These are phyloP conservation scores for Skeletonema marinoi DNA, from an alignment of 108 stramenopile species.

Conservation along the genomic window DNA sequence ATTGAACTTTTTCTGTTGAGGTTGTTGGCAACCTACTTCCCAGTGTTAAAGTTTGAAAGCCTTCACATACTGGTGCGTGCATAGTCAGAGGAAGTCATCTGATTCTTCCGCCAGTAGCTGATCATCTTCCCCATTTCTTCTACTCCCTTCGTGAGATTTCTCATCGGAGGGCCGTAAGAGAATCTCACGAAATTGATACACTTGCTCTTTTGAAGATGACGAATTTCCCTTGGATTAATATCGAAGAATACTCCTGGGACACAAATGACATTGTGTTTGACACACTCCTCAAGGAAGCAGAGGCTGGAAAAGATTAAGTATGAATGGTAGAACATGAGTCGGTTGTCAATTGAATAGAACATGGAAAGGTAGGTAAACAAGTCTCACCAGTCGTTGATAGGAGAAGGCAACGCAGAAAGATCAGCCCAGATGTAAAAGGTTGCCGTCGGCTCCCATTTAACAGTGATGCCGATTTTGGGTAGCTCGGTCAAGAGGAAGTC, in stretches of 20 bases:
- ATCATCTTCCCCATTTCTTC: conserved; percentile 40
- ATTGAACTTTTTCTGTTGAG: no score
- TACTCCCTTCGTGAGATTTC: conserved; percentile 33
- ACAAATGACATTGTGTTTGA: conserved; percentile 44
- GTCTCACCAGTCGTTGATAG: conserved; percentile 10
- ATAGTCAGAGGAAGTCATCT: neutral
- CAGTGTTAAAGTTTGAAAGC: neutral
- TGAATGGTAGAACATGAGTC: neutral
- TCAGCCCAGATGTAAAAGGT: conserved; percentile 58
- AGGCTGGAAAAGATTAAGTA: conserved; percentile 12
- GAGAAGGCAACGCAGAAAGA: conserved; percentile 28
- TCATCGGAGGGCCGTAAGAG: conserved; percentile 44
- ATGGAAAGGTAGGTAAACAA: neutral
- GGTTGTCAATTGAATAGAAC: no score
- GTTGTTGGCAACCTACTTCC: conserved; percentile 7
- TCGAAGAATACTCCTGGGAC: conserved; percentile 58
- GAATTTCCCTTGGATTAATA: conserved; percentile 41
- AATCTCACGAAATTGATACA: conserved; percentile 44
- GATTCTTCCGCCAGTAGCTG: conserved; percentile 14
- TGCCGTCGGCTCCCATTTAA: conserved; percentile 41
- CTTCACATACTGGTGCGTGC: conserved; percentile 13
- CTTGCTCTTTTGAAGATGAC: conserved; percentile 26
- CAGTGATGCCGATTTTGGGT: conserved; percentile 32
- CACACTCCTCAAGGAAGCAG: conserved; percentile 51
- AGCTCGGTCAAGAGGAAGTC: conserved; percentile 39